A percentile compares a stretch with the other conserved stretches of the same genome.
phyloP scores from a whole-genome alignment of 176 grass and related monocot genomes.

The Zoysia pacifica region DNA sequence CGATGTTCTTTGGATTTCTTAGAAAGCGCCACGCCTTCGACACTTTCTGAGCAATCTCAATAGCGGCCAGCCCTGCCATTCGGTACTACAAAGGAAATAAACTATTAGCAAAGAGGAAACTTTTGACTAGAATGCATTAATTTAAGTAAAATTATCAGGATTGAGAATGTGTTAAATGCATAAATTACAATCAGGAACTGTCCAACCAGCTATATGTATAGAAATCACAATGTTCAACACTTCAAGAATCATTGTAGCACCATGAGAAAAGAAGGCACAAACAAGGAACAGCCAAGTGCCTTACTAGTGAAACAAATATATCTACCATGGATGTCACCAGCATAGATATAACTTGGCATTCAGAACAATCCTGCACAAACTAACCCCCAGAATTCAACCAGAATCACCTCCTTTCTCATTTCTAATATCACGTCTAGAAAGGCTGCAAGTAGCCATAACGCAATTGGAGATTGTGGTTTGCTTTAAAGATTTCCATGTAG shows the following conservation, averaged over 20 bases:
- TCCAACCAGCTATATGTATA: neutral
- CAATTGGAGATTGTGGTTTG: neutral
- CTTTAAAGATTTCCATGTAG: neutral
- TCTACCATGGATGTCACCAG: neutral
- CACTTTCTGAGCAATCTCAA: conserved; percentile 97
- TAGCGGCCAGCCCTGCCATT: conserved; percentile 95
- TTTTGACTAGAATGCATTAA: conserved; percentile 4
- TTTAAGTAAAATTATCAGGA: conserved; percentile 20
- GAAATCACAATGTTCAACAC: too few species aligned
- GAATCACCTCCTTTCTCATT: neutral
- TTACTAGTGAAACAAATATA: neutral
- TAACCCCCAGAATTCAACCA: neutral
- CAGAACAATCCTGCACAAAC: neutral
- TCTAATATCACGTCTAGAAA: conserved; percentile 18
- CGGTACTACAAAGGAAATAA: conserved; percentile 63
- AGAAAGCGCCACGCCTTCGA: conserved; percentile 89
- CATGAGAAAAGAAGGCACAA: neutral
- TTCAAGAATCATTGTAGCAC: neutral
- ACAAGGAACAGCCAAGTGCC: neutral
- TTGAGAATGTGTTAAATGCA: neutral
- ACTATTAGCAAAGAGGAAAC: conserved; percentile 9
- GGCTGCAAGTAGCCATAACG: neutral
- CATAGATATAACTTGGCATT: neutral
- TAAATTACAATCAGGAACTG: conserved; percentile 7
- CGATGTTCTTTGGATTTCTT: conserved; percentile 74